Evolutionary conservation across 129 eudicot species (phyloP).

Genomic region (Pseudognaphalium luteoalbum): DNA sequence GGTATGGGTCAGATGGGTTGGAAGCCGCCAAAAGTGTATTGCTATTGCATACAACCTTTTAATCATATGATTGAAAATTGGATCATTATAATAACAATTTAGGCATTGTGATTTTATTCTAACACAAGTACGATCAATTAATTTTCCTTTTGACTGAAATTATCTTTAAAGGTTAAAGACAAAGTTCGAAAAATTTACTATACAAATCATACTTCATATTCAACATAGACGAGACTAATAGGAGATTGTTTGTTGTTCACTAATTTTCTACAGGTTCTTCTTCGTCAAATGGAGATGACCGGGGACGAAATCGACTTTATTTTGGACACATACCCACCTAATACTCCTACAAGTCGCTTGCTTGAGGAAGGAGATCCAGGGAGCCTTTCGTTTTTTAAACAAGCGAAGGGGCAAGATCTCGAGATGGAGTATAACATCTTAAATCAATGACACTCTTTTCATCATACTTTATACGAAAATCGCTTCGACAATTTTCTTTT

Average conservation of each 20-base stretch:
- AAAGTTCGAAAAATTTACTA: background rate
- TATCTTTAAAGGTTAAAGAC: background rate
- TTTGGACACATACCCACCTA: constrained; percentile 62
- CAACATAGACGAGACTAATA: background rate
- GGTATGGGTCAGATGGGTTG: background rate
- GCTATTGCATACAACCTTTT: no score
- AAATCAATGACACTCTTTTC: constrained; percentile 43
- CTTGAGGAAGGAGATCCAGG: constrained; percentile 88
- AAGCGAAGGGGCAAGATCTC: constrained; percentile 37
- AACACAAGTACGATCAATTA: no score
- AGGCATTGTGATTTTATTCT: no score
- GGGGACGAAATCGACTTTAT: constrained; percentile 77
- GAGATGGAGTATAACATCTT: constrained; percentile 54
- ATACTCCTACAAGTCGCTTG: constrained; percentile 68
- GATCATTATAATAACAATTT: no score
- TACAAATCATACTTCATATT: background rate
- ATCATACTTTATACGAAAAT: background rate
- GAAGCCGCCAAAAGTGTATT: background rate
- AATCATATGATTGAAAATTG: no score
- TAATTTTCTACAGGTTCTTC: constrained; percentile 62
- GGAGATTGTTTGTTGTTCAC: background rate
- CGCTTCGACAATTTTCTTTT: background rate
- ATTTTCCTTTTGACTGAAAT: background rate
- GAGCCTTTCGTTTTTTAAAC: constrained; percentile 61
- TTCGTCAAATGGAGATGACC: constrained; percentile 68